Conservation (phyloP, 2,329 filamentous ascomycete genomes). For the Ilyonectria sp. region DNA sequence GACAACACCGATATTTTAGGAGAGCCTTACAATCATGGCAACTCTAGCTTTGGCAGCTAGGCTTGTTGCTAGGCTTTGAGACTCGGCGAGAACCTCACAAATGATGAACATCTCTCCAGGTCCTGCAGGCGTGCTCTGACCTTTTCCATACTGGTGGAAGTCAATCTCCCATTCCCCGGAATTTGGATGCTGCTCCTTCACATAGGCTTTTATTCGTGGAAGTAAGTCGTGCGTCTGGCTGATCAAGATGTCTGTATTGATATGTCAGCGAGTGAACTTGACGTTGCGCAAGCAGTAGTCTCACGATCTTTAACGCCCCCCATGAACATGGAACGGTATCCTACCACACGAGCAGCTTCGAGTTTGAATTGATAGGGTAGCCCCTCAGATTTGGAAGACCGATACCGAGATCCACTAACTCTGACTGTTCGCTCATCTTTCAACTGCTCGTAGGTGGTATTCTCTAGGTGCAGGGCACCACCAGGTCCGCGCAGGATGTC, state of each 20-base stretch:
- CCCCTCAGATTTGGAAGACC: constrained; percentile 16
- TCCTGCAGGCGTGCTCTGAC: constrained; percentile 2
- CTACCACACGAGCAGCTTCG: constrained; percentile 38
- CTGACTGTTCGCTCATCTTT: constrained; percentile 32
- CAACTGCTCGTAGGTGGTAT: constrained; percentile 45
- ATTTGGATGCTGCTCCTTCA: constrained; percentile 40
- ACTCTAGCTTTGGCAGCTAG: constrained; percentile 49
- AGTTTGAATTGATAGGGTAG: constrained; percentile 44
- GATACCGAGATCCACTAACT: constrained; percentile 34
- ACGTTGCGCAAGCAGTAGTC: fast-evolving
- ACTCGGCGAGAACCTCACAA: constrained; percentile 61
- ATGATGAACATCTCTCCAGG: constrained; percentile 58
- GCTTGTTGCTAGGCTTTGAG: constrained; percentile 61
- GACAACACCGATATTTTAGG: background rate
- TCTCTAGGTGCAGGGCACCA: constrained; percentile 59
- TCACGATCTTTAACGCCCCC: constrained; percentile 42
- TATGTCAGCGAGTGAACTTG: background rate
- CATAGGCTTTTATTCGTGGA: constrained; percentile 31
- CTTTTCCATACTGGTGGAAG: constrained; percentile 62
- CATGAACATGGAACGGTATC: constrained; percentile 44
- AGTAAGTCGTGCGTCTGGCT: constrained; percentile 37
- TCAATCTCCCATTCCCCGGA: constrained; percentile 44
- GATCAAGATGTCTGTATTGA: constrained; percentile 35
- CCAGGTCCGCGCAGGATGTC: constrained; percentile 66
- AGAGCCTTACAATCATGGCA: constrained; percentile 45